Evolutionary conservation across 257 asterid genomes (phyloP).

Genomic region (Lycium ferocissimum): DNA sequence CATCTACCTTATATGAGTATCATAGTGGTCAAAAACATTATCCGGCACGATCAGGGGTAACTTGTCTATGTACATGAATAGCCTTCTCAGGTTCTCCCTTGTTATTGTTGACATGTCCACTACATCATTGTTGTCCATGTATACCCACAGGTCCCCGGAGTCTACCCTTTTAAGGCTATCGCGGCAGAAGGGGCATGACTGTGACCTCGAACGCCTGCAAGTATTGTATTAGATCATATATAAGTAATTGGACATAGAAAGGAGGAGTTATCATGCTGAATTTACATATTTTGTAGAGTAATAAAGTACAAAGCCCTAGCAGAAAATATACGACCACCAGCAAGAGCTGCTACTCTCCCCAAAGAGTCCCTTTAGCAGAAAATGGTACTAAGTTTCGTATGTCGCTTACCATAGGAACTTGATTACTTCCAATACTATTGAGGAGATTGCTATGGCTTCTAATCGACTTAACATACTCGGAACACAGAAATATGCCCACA

Average conservation of each 20-base stretch:
- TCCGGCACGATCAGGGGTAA: constrained; percentile 85
- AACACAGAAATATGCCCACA: background rate
- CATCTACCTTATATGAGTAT: constrained; percentile 72
- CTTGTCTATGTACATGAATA: constrained; percentile 86
- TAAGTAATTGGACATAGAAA: background rate
- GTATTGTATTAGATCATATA: background rate
- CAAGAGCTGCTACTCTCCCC: background rate
- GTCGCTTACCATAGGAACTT: background rate
- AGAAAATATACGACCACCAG: background rate
- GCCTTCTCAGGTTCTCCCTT: constrained; percentile 86
- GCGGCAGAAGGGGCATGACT: constrained; percentile 97
- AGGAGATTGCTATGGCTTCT: background rate
- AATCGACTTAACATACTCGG: background rate
- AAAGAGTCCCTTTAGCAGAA: background rate
- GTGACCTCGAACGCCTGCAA: constrained; percentile 89
- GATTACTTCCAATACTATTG: background rate
- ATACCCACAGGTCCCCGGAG: constrained; percentile 91
- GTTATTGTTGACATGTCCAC: constrained; percentile 73
- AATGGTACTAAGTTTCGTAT: background rate
- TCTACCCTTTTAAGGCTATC: constrained; percentile 87
- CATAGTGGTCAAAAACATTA: constrained; percentile 71
- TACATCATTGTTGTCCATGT: constrained; percentile 69
- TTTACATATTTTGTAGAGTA: background rate
- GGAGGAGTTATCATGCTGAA: background rate
- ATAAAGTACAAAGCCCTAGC: background rate